Conservation (phyloP, 2,329 filamentous ascomycete genomes). For the Pyrenophora graminea region DNA sequence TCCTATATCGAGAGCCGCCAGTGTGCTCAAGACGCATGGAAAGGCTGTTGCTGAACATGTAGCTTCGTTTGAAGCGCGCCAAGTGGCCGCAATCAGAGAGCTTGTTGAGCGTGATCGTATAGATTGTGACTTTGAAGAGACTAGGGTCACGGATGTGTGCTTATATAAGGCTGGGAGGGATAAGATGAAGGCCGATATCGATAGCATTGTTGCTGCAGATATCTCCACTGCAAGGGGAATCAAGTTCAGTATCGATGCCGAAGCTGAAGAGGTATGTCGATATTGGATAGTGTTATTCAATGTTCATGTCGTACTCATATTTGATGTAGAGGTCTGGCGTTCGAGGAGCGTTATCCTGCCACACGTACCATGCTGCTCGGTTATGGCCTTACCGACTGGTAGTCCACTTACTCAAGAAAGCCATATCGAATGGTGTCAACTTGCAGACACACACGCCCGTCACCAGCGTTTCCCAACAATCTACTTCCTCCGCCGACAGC, state of each 20-base stretch:
- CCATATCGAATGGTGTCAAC: slow-evolving; percentile 12
- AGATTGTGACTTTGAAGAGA: slow-evolving; percentile 20
- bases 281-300: too few species aligned
- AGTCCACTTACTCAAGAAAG: slow-evolving; percentile 11
- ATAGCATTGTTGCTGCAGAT: slow-evolving; percentile 3
- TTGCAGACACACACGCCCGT: slow-evolving; percentile 17
- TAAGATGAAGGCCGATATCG: slow-evolving; percentile 10
- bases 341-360: slow-evolving; percentile 13
- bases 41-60: slow-evolving; percentile 16
- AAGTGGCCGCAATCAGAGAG: slow-evolving; percentile 12
- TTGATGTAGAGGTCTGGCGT: slow-evolving; percentile 10
- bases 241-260: slow-evolving; percentile 1
- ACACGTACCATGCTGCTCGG: slow-evolving; percentile 17
- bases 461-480: background rate
- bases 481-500: background rate
- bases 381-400: slow-evolving; percentile 17
- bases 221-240: slow-evolving; percentile 14
- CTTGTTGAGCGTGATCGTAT: slow-evolving; percentile 12
- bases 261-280: slow-evolving; percentile 17
- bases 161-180: slow-evolving; percentile 7
- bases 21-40: slow-evolving; percentile 14
- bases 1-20: slow-evolving; percentile 30
- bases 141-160: slow-evolving; percentile 15
- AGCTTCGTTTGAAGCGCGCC: slow-evolving; percentile 18
- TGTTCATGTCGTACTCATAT: background rate